A percentile compares a stretch with the other conserved stretches of the same genome.
phyloP scores from a whole-genome alignment of 306 rosid species.

The Ormosia semicastrata region DNA sequence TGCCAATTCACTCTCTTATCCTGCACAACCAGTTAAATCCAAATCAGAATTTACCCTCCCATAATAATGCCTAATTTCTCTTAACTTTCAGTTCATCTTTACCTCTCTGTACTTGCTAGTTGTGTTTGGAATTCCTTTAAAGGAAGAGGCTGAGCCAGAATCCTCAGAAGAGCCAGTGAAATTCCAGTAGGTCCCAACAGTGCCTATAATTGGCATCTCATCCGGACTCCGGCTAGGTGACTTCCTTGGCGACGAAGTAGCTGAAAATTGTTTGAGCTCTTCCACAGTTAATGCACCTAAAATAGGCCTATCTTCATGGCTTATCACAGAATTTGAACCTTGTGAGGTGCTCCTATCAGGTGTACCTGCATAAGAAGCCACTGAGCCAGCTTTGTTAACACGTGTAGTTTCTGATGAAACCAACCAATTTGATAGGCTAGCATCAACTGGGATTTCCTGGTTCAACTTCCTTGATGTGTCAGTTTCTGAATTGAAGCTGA shows the following conservation, averaged over 20 bases:
- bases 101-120: slow-evolving; percentile 95
- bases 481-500: slow-evolving; percentile 41
- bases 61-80: neutral
- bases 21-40: slow-evolving; percentile 54
- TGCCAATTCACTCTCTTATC: slow-evolving; percentile 84
- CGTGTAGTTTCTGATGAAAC: slow-evolving; percentile 55
- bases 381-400: slow-evolving; percentile 34
- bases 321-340: slow-evolving; percentile 59
- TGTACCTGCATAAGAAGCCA: slow-evolving; percentile 20
- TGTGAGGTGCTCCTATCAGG: slow-evolving; percentile 51
- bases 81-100: slow-evolving; percentile 39
- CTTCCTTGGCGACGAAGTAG: slow-evolving; percentile 69
- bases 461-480: slow-evolving; percentile 44
- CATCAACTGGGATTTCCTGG: slow-evolving; percentile 69
- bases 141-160: slow-evolving; percentile 52
- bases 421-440: slow-evolving; percentile 94
- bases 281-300: slow-evolving; percentile 83
- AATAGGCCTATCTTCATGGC: slow-evolving; percentile 84
- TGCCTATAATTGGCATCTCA: slow-evolving; percentile 80
- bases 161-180: slow-evolving; percentile 35
- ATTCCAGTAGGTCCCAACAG: slow-evolving; percentile 80
- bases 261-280: slow-evolving; percentile 71
- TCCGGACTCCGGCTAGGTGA: slow-evolving; percentile 68
- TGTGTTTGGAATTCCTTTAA: slow-evolving; percentile 83
- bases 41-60: slow-evolving; percentile 45